Evolutionary conservation across 495 filamentous ascomycete species (phyloP).

Genomic region (Aspergillus nanangensis): DNA sequence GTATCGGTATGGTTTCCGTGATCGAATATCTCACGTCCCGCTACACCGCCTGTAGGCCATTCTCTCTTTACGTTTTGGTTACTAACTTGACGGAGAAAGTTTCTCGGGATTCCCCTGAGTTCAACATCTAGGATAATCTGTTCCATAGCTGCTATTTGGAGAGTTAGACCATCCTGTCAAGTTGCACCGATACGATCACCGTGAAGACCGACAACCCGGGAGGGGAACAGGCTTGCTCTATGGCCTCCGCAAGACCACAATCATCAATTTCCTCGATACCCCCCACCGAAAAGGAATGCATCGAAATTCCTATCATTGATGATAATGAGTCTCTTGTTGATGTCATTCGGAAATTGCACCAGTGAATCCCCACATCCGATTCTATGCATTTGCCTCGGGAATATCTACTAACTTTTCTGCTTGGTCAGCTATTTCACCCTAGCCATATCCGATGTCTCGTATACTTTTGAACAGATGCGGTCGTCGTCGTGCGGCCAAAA

Average conservation of each 20-base stretch:
- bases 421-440: conserved; percentile 57
- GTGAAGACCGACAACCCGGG: no score
- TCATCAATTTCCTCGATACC: conserved; percentile 12
- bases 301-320: conserved; percentile 57
- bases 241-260: conserved; percentile 3
- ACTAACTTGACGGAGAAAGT: no score
- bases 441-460: conserved; percentile 57
- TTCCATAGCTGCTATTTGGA: no score
- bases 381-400: neutral
- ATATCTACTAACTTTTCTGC: neutral
- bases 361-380: conserved; percentile 34
- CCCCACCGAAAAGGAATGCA: conserved; percentile 14
- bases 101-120: no score
- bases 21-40: no score
- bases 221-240: no score
- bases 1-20: no score
- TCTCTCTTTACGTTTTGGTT: no score
- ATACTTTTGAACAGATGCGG: conserved; percentile 76
- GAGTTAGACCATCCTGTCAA: no score
- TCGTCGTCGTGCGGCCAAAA: conserved; percentile 60
- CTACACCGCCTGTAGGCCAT: no score
- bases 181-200: no score
- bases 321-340: conserved; percentile 60
- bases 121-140: no score
- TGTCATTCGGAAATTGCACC: conserved; percentile 64